Percentiles rank a stretch among this genome's conserved stretches.
Evolutionary conservation across 306 rosid genomes (phyloP).

Genomic region (Cicer arietinum): DNA sequence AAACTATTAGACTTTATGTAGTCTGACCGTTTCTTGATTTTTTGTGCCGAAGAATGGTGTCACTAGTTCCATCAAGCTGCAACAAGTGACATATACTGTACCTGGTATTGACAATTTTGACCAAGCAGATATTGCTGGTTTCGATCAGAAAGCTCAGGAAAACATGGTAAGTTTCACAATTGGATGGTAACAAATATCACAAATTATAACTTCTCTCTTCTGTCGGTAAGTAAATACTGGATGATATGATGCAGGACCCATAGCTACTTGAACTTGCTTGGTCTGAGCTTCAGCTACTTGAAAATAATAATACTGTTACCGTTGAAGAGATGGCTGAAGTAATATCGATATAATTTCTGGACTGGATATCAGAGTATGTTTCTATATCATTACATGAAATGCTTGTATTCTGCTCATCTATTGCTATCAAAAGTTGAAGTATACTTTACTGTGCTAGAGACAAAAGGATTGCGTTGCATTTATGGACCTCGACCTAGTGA

Average conservation of each 20-base stretch:
- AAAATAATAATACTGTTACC: slow-evolving; percentile 77
- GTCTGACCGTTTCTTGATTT: slow-evolving; percentile 45
- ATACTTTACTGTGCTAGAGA: slow-evolving; percentile 81
- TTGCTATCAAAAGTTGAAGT: slow-evolving; percentile 86
- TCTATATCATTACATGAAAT: slow-evolving; percentile 46
- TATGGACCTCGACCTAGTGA: slow-evolving; percentile 84
- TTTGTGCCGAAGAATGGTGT: slow-evolving; percentile 77
- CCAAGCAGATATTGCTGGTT: slow-evolving; percentile 65
- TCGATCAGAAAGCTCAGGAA: slow-evolving; percentile 67
- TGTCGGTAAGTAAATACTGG: slow-evolving; percentile 35
- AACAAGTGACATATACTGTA: slow-evolving; percentile 88
- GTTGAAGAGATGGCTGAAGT: slow-evolving; percentile 93
- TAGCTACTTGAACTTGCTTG: slow-evolving; percentile 94
- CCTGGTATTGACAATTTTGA: slow-evolving; percentile 89
- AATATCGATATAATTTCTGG: slow-evolving; percentile 41
- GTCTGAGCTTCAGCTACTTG: slow-evolving; percentile 97
- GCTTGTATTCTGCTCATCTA: slow-evolving; percentile 77
- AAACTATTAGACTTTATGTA: slow-evolving; percentile 28
- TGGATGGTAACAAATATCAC: slow-evolving; percentile 25
- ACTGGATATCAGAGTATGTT: slow-evolving; percentile 37
- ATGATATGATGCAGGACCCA: slow-evolving; percentile 70
- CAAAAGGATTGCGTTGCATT: slow-evolving; percentile 69
- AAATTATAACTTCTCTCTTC: slow-evolving; percentile 17
- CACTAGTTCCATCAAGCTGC: slow-evolving; percentile 81
- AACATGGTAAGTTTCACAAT: slow-evolving; percentile 71